phyloP scores from a whole-genome alignment of 192 early-diverging fungal species.

The Dissophora globulifera region DNA sequence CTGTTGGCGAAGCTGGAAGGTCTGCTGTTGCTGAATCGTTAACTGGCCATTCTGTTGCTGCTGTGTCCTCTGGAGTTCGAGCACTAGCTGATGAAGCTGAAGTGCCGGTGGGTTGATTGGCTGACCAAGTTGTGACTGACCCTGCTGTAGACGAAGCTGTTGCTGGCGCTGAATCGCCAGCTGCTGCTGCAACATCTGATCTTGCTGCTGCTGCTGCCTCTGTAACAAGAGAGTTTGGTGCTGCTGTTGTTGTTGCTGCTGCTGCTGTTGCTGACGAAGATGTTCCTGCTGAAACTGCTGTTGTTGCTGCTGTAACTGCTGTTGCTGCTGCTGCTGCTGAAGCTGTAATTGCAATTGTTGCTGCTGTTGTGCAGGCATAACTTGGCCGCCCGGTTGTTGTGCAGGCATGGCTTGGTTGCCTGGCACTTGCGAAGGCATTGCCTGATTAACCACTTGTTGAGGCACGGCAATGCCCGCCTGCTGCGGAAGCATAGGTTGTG shows the following conservation, averaged over 20 bases:
- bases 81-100: constrained; percentile 20
- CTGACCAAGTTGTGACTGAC: too few species aligned
- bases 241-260: constrained; percentile 25
- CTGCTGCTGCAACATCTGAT: too few species aligned
- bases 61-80: constrained; percentile 17
- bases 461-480: too few species aligned
- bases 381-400: constrained; percentile 18
- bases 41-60: constrained; percentile 18
- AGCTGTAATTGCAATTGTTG: constrained; percentile 16
- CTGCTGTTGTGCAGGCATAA: constrained; percentile 7
- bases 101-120: constrained; percentile 9
- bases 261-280: constrained; percentile 11
- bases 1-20: background rate
- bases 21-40: background rate
- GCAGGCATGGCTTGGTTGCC: too few species aligned
- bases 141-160: constrained; percentile 14
- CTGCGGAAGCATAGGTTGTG: background rate
- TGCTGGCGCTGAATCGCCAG: constrained; percentile 6
- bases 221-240: constrained; percentile 19
- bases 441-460: too few species aligned
- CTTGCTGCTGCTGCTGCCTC: constrained; percentile 20
- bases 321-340: constrained; percentile 7
- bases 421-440: too few species aligned
- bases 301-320: constrained; percentile 9
- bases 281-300: constrained; percentile 20